Evolutionary conservation across 2,329 filamentous ascomycete genomes (phyloP).

Genomic region (Pseudogymnoascus sp.): DNA sequence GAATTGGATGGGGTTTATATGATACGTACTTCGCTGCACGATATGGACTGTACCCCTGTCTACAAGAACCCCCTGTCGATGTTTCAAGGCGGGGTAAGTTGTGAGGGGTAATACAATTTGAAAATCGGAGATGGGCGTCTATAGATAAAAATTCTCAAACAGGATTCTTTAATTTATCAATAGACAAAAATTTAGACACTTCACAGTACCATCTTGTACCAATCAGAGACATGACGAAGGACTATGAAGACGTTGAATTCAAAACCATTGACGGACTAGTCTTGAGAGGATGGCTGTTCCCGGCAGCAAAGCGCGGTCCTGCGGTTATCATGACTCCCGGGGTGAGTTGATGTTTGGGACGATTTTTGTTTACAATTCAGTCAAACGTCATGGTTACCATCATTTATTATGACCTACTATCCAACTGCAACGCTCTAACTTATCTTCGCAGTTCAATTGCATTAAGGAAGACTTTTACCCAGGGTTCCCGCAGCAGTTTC

Average conservation of each 20-base stretch:
- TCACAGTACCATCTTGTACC: neutral
- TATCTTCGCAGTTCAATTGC: neutral
- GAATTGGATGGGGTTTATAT: neutral
- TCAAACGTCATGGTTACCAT: neutral
- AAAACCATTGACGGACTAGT: conserved; percentile 17
- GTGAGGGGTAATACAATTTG: no score
- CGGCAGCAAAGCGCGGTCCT: conserved; percentile 13
- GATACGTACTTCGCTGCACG: neutral
- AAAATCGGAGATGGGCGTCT: neutral
- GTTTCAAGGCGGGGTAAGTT: neutral
- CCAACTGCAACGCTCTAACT: neutral
- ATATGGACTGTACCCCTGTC: neutral
- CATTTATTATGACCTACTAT: neutral
- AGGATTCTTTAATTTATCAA: neutral
- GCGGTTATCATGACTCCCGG: conserved; percentile 8
- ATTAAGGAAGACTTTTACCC: conserved; percentile 15
- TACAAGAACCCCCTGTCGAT: neutral
- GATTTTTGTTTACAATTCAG: neutral
- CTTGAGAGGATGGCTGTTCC: conserved; percentile 21
- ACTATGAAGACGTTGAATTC: conserved; percentile 18
- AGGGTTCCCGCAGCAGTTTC: conserved; percentile 15
- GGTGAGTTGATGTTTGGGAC: conserved; percentile 13
- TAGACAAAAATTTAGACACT: neutral
- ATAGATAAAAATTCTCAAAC: neutral
- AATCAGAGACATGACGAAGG: neutral